A percentile compares a stretch with the other conserved stretches of the same genome.
Conservation (phyloP, 2,329 filamentous ascomycete genomes). For the Aspergillus awamori region DNA sequence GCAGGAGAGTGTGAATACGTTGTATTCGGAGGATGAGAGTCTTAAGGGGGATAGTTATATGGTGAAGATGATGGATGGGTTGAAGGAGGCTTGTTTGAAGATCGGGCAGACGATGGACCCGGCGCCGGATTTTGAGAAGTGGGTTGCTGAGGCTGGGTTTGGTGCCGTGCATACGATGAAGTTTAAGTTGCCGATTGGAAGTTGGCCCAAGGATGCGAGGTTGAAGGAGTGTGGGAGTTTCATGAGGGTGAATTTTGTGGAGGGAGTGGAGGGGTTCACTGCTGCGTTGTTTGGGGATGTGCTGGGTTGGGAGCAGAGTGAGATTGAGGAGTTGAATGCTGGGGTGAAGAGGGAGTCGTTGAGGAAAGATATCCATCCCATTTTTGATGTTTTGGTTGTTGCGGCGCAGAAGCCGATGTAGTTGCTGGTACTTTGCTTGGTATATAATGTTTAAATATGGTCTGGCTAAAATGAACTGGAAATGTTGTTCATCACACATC, state of each 20-base stretch:
- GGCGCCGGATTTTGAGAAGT: slow-evolving; percentile 17
- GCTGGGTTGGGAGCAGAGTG: slow-evolving; percentile 17
- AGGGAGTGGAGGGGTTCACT: slow-evolving; percentile 23
- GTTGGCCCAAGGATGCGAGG: slow-evolving; percentile 19
- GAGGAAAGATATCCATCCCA: slow-evolving; percentile 17
- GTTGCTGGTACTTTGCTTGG: not conserved
- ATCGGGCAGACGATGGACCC: slow-evolving; percentile 23
- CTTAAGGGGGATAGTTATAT: slow-evolving; percentile 14
- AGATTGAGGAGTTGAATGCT: slow-evolving; percentile 17
- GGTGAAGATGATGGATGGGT: slow-evolving; percentile 20
- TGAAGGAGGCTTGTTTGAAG: slow-evolving; percentile 15
- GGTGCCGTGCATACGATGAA: slow-evolving; percentile 6
- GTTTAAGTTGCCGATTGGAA: slow-evolving; percentile 18
- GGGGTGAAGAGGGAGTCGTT: slow-evolving; percentile 17
- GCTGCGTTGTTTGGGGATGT: slow-evolving; percentile 19
- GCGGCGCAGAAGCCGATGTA: slow-evolving; percentile 16
- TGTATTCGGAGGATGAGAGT: slow-evolving; percentile 20
- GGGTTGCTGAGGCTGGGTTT: slow-evolving; percentile 20
- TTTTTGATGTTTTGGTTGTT: slow-evolving; percentile 21
- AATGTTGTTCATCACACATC: too few relatives aligned
- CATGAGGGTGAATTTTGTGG: slow-evolving; percentile 19
- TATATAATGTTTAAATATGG: too few relatives aligned
- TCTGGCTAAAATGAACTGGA: too few relatives aligned
- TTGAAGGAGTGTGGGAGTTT: slow-evolving; percentile 22
- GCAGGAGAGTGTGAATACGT: slow-evolving; percentile 17